Conservation (phyloP, 192 early-diverging fungal genomes). For the Umbelopsis sp. region DNA sequence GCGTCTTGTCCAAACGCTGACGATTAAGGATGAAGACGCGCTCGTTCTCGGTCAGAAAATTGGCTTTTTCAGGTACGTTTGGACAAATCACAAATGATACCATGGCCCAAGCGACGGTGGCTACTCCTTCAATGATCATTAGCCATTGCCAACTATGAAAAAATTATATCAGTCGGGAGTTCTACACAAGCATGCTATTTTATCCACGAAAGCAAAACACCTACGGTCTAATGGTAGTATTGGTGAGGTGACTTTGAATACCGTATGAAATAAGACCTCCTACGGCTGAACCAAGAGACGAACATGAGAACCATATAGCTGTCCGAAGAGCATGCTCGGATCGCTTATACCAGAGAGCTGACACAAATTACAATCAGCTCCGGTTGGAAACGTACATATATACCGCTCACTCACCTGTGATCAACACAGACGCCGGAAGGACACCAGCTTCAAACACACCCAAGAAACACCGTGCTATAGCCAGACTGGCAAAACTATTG, state of each 20-base stretch:
- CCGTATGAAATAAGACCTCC: slow-evolving; percentile 37
- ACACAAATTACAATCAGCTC: neutral
- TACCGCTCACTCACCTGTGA: slow-evolving; percentile 7
- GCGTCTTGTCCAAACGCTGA: slow-evolving; percentile 29
- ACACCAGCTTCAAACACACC: slow-evolving; percentile 35
- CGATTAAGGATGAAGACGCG: slow-evolving; percentile 28
- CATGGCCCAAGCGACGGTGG: neutral
- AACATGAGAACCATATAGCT: slow-evolving; percentile 54
- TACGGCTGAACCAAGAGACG: slow-evolving; percentile 32
- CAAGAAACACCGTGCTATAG: slow-evolving; percentile 29
- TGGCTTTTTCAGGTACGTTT: slow-evolving; percentile 29
- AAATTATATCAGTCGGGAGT: neutral
- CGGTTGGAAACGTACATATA: too few relatives aligned
- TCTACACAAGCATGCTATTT: neutral
- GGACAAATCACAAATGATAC: slow-evolving; percentile 18
- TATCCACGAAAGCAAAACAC: neutral
- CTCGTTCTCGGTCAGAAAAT: slow-evolving; percentile 36
- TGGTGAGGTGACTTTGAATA: slow-evolving; percentile 26
- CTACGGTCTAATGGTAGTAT: slow-evolving; percentile 23
- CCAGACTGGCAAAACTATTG: slow-evolving; percentile 21
- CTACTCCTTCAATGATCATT: slow-evolving; percentile 3
- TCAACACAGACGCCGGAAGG: slow-evolving; percentile 22
- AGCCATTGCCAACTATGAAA: neutral
- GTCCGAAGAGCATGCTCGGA: slow-evolving; percentile 53
- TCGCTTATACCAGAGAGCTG: slow-evolving; percentile 59